phyloP scores from a whole-genome alignment of 495 filamentous ascomycete genomes.

The Lophiostoma macrostomum region DNA sequence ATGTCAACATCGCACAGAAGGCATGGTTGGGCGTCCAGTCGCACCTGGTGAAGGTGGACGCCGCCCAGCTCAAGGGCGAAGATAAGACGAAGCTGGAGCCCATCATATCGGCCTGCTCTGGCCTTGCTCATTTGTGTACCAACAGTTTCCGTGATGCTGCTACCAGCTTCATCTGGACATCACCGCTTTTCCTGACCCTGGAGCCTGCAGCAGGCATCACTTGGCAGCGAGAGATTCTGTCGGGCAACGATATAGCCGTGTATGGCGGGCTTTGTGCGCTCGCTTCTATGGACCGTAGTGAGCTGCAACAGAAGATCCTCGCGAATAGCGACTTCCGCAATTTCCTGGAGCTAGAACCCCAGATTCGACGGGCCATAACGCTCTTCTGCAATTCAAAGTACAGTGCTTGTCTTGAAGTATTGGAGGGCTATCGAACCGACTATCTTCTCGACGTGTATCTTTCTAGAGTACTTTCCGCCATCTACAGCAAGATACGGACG shows the following conservation, averaged over 20 bases:
- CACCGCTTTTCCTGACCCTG: constrained; percentile 50
- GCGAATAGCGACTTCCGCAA: constrained; percentile 76
- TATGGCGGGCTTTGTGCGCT: constrained; percentile 91
- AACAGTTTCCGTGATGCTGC: constrained; percentile 72
- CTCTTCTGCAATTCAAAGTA: constrained; percentile 89
- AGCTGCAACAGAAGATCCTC: constrained; percentile 72
- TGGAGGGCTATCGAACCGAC: constrained; percentile 77
- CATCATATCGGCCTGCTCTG: constrained; percentile 58
- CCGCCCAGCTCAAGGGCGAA: constrained; percentile 54
- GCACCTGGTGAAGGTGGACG: constrained; percentile 65
- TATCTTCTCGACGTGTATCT: constrained; percentile 89
- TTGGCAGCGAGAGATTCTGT: constrained; percentile 60
- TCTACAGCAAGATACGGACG: constrained; percentile 72
- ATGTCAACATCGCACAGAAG: constrained; percentile 62
- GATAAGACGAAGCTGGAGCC: constrained; percentile 40
- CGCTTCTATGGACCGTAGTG: constrained; percentile 77
- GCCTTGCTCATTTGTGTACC: constrained; percentile 66
- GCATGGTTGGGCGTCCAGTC: constrained; percentile 65
- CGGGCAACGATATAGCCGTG: constrained; percentile 82
- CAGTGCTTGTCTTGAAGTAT: constrained; percentile 72
- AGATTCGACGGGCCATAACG: constrained; percentile 84
- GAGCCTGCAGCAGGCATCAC: constrained; percentile 36
- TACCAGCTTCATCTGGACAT: constrained; percentile 60
- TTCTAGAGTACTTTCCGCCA: constrained; percentile 63
- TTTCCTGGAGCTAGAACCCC: constrained; percentile 90